Percentiles rank a stretch among this genome's conserved stretches.
These are phyloP conservation scores for Cystobasidium tubakii DNA, from an alignment of 768 basidiomycete genomes.

Conservation along the genomic window DNA sequence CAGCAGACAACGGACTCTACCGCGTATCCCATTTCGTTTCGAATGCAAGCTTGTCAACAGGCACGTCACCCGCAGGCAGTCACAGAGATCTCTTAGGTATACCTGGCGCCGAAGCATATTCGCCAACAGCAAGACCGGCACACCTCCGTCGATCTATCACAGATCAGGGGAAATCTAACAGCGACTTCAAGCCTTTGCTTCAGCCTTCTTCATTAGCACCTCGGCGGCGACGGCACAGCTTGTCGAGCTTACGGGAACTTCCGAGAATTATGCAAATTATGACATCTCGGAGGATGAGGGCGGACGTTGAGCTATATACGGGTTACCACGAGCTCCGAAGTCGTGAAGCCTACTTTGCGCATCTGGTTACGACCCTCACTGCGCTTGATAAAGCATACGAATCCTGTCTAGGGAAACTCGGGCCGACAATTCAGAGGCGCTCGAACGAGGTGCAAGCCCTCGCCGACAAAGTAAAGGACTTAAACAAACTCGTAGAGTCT, in stretches of 20 bases:
- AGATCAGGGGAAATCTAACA: neutral
- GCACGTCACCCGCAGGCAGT: neutral
- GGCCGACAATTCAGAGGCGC: constrained; percentile 1
- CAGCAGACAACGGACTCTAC: neutral
- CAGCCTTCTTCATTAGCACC: neutral
- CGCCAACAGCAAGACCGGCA: neutral
- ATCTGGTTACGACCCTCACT: constrained; percentile 10
- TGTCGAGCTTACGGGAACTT: neutral
- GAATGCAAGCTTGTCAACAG: neutral
- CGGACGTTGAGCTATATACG: constrained; percentile 15
- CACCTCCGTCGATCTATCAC: constrained; percentile 1
- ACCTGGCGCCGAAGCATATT: neutral
- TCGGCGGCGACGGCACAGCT: constrained; percentile 3
- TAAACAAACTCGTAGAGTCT: neutral
- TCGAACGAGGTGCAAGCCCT: constrained; percentile 1
- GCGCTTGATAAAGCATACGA: constrained; percentile 28
- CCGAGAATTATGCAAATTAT: constrained; percentile 2
- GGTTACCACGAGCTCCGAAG: neutral
- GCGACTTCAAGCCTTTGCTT: neutral
- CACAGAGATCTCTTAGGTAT: neutral
- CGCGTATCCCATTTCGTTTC: neutral
- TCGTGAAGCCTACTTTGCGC: constrained; percentile 2
- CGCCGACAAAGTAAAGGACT: neutral
- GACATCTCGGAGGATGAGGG: constrained; percentile 6
- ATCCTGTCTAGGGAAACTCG: neutral